Evolutionary conservation across 2,329 filamentous ascomycete species (phyloP).

Genomic region (Bipolaris oryzae): DNA sequence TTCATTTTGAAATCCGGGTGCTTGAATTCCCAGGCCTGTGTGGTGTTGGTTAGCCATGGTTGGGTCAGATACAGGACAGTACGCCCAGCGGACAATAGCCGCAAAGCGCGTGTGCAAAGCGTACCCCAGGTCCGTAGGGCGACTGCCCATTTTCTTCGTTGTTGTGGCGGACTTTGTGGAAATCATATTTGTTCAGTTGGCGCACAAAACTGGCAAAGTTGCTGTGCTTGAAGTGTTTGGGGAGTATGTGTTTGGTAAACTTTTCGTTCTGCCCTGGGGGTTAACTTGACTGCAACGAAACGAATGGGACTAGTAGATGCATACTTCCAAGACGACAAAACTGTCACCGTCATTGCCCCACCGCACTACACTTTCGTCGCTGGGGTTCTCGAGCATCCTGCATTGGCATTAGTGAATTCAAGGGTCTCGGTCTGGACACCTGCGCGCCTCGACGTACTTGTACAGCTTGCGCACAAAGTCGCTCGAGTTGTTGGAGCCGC

Average conservation of each 20-base stretch:
- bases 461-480: constrained; percentile 99
- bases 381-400: constrained; percentile 95
- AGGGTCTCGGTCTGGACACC: background rate
- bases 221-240: constrained; percentile 99
- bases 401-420: constrained; percentile 45
- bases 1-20: constrained; percentile 95
- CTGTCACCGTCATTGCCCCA: constrained; percentile 96
- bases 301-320: constrained; percentile 14
- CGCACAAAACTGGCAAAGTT: constrained; percentile 97
- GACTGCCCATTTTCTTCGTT: constrained; percentile 85
- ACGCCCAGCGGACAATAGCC: background rate
- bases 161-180: constrained; percentile 94
- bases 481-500: constrained; percentile 79
- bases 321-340: constrained; percentile 95
- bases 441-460: constrained; percentile 68
- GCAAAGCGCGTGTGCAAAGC: background rate
- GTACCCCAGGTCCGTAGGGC: constrained; percentile 79
- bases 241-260: constrained; percentile 95
- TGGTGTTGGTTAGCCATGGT: constrained; percentile 19
- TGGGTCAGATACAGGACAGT: background rate
- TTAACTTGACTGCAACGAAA: constrained; percentile 19
- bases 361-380: constrained; percentile 88
- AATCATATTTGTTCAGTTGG: constrained; percentile 96
- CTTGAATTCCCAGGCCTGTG: constrained; percentile 91
- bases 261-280: constrained; percentile 79